Evolutionary conservation across 2,329 filamentous ascomycete species (phyloP).

Genomic region (Penicillium frequentans): DNA sequence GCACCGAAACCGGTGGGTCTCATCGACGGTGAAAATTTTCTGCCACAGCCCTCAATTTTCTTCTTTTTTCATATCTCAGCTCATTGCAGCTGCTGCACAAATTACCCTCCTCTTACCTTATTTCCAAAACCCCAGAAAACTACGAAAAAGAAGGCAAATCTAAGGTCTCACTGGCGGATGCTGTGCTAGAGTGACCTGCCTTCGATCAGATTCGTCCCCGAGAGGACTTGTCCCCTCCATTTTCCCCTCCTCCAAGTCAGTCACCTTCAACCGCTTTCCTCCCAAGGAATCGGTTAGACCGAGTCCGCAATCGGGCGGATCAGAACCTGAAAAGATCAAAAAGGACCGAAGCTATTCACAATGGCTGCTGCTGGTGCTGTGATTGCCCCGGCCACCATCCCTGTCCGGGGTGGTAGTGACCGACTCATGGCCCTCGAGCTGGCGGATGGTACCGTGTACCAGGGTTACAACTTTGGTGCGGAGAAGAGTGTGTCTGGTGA

Average conservation of each 20-base stretch:
- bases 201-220: slow-evolving; percentile 34
- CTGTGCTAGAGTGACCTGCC: slow-evolving; percentile 37
- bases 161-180: slow-evolving; percentile 29
- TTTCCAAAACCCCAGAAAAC: slow-evolving; percentile 1
- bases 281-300: slow-evolving; percentile 34
- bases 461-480: slow-evolving; percentile 95
- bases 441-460: slow-evolving; percentile 85
- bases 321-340: slow-evolving; percentile 38
- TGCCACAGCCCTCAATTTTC: slow-evolving; percentile 13
- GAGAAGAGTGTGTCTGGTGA: slow-evolving; percentile 93
- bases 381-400: slow-evolving; percentile 61
- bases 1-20: slow-evolving; percentile 17
- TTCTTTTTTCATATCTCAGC: slow-evolving; percentile 19
- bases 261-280: slow-evolving; percentile 31
- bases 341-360: slow-evolving; percentile 29
- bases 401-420: slow-evolving; percentile 54
- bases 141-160: not conserved
- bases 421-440: slow-evolving; percentile 84
- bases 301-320: slow-evolving; percentile 42
- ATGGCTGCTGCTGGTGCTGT: slow-evolving; percentile 36
- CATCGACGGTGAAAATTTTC: slow-evolving; percentile 19
- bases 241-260: slow-evolving; percentile 19
- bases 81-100: slow-evolving; percentile 19
- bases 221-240: slow-evolving; percentile 36
- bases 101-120: slow-evolving; percentile 1